Conservation (phyloP, 2,329 filamentous ascomycete genomes). For the Apiospora arundinis region DNA sequence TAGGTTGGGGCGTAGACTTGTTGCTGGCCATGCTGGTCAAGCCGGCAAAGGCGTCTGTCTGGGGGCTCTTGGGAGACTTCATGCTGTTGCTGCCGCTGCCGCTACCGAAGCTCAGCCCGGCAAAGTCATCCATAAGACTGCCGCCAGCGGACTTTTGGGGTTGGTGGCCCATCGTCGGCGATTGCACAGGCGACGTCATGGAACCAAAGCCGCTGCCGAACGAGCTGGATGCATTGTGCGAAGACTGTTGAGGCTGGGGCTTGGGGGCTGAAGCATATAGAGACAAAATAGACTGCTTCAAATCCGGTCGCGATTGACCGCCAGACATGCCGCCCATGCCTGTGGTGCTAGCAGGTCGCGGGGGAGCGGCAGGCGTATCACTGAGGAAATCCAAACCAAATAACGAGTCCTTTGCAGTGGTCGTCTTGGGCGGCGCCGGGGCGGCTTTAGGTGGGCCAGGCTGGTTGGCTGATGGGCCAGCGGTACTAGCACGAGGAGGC, state of each 20-base stretch:
- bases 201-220: slow-evolving; percentile 73
- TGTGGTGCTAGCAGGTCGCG: slow-evolving; percentile 81
- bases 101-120: slow-evolving; percentile 65
- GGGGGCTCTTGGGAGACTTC: slow-evolving; percentile 47
- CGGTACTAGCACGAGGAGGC: slow-evolving; percentile 75
- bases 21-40: slow-evolving; percentile 44
- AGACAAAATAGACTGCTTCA: slow-evolving; percentile 97
- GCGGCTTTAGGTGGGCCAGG: slow-evolving; percentile 64
- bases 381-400: slow-evolving; percentile 94
- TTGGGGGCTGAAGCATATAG: slow-evolving; percentile 87
- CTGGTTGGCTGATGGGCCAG: slow-evolving; percentile 66
- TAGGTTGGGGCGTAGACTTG: slow-evolving; percentile 47
- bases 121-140: slow-evolving; percentile 83
- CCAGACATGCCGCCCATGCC: slow-evolving; percentile 64
- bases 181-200: slow-evolving; percentile 64
- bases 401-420: slow-evolving; percentile 85
- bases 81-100: slow-evolving; percentile 38
- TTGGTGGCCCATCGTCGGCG: slow-evolving; percentile 59
- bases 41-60: slow-evolving; percentile 47
- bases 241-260: slow-evolving; percentile 64
- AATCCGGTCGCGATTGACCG: slow-evolving; percentile 81
- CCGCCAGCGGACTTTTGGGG: slow-evolving; percentile 57
- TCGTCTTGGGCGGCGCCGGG: slow-evolving; percentile 70
- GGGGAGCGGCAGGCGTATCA: slow-evolving; percentile 70
- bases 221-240: slow-evolving; percentile 60